Evolutionary conservation across 768 basidiomycete species (phyloP).

Genomic region (Pleurotus salmoneostramineus): DNA sequence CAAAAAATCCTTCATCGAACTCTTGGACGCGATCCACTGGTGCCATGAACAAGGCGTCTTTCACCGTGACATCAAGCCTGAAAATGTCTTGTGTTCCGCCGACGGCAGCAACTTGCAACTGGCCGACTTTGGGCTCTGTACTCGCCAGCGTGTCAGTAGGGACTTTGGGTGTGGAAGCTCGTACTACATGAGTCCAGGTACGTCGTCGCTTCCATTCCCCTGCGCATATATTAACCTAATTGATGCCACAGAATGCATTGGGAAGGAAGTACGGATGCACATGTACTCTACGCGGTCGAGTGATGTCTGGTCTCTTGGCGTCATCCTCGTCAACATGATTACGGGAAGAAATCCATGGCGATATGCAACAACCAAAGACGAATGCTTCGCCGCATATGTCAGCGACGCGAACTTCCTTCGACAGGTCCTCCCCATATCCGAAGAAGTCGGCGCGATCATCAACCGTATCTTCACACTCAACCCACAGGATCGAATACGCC

Average conservation of each 20-base stretch:
- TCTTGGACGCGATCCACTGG: slow-evolving; percentile 74
- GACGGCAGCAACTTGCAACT: slow-evolving; percentile 53
- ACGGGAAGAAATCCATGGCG: slow-evolving; percentile 79
- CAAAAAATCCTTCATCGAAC: slow-evolving; percentile 68
- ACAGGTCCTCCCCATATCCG: slow-evolving; percentile 70
- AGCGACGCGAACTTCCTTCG: slow-evolving; percentile 61
- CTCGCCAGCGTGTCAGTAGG: slow-evolving; percentile 34
- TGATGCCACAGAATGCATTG: slow-evolving; percentile 47
- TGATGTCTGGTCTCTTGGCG: slow-evolving; percentile 73
- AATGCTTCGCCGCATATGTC: slow-evolving; percentile 63
- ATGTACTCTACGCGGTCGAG: slow-evolving; percentile 56
- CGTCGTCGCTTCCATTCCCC: slow-evolving; percentile 14
- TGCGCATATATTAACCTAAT: neutral
- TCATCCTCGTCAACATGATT: slow-evolving; percentile 82
- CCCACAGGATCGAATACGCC: slow-evolving; percentile 55
- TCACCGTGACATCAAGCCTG: slow-evolving; percentile 88
- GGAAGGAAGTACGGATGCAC: slow-evolving; percentile 36
- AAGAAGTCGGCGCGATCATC: slow-evolving; percentile 59
- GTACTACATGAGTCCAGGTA: slow-evolving; percentile 72
- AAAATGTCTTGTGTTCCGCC: slow-evolving; percentile 64
- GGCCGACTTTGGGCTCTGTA: slow-evolving; percentile 78
- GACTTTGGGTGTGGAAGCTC: slow-evolving; percentile 59
- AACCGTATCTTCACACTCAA: slow-evolving; percentile 71
- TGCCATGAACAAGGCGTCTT: slow-evolving; percentile 70
- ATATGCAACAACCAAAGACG: slow-evolving; percentile 61